Base-by-base conservation (phyloP, 2,329 filamentous ascomycete genomes). In the Grosmannia penicillata region DNA sequence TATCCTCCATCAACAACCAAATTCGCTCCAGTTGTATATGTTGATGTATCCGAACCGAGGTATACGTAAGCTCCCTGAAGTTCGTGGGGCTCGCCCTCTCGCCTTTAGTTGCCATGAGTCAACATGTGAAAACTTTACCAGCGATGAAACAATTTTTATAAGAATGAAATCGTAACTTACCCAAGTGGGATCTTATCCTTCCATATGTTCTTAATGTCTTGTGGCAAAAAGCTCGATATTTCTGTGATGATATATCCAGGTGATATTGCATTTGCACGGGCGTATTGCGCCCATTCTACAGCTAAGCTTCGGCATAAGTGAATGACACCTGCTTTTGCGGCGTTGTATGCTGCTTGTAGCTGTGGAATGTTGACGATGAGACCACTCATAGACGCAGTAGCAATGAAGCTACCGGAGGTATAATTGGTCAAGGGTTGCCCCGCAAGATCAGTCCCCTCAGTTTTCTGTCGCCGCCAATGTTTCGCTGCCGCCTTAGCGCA, bases 1-100 rank as follows among this genome's bases (percentile, higher is more conserved):
- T 84, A 84, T 36, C 80, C 80, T 42, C 82, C 82, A 53, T 89
- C 82, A 33, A 86, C 70, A 44, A 82, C 60, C 43, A 89, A 64
- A 54, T 86, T 78, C 11, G 71, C 66, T 0, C 75, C 83, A 7
- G 82, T 91, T 15, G 78, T 84, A 59, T 84, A 93, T 38, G 75
- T 82, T 7, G 78, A 72, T 3, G 82, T 82, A 57, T 93, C 83
- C 9, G 78, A 83, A 11, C 82, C 81, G 39, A 91, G 65, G 57
- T 85, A 91, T 35, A 93, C 58, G 54, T 80, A 93, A 14, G 78
- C 78, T 14, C 82, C 84, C 62, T 87, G 86, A 47, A 91, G 65
- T 62, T 93, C 83, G 42, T 73, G 69, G 1, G 72, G 62, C 46
- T 75, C 66, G 9, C 78, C 83, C 53, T 86, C 78, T 47, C 83